These are phyloP conservation scores for Penicillium coprophilum DNA, from an alignment of 495 filamentous ascomycete species.

Conservation along the genomic window DNA sequence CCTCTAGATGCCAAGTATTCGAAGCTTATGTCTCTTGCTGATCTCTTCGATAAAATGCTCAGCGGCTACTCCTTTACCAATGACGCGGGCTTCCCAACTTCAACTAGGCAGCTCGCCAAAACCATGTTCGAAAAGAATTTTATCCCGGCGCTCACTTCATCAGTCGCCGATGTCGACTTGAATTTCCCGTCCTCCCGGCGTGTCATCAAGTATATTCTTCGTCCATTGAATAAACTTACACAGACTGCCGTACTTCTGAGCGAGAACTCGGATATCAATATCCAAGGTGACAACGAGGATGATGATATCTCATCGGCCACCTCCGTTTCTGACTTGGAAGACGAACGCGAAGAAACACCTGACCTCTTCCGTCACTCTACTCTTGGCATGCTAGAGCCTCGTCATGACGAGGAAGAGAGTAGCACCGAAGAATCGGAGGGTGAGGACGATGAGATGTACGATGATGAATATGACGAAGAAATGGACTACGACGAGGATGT, in stretches of 20 bases:
- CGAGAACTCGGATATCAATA: conserved; percentile 69
- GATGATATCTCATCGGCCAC: conserved; percentile 89
- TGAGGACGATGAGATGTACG: conserved; percentile 80
- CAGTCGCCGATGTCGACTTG: conserved; percentile 92
- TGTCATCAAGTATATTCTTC: conserved; percentile 92
- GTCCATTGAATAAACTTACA: conserved; percentile 82
- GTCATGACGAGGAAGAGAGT: conserved; percentile 73
- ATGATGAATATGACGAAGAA: conserved; percentile 83
- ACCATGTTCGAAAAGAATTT: conserved; percentile 99
- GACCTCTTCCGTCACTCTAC: conserved; percentile 97
- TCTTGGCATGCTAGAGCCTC: conserved; percentile 88
- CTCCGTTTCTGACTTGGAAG: conserved; percentile 82
- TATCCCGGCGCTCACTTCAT: conserved; percentile 80
- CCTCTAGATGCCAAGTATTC: conserved; percentile 84
- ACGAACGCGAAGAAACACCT: conserved; percentile 91
- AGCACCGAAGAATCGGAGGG: conserved; percentile 62
- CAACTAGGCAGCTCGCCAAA: conserved; percentile 72
- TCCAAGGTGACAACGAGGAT: conserved; percentile 68
- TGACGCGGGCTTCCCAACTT: conserved; percentile 47
- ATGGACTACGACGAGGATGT: conserved; percentile 85
- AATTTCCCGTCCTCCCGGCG: conserved; percentile 91
- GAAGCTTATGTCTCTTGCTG: conserved; percentile 77
- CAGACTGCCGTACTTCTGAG: conserved; percentile 83
- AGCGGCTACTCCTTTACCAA: conserved; percentile 66
- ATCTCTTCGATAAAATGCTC: conserved; percentile 91